Evolutionary conservation across 106 monocot species (phyloP), one percentile per base, ranked within the genome.

Genomic region (Ottelia alismoides): DNA sequence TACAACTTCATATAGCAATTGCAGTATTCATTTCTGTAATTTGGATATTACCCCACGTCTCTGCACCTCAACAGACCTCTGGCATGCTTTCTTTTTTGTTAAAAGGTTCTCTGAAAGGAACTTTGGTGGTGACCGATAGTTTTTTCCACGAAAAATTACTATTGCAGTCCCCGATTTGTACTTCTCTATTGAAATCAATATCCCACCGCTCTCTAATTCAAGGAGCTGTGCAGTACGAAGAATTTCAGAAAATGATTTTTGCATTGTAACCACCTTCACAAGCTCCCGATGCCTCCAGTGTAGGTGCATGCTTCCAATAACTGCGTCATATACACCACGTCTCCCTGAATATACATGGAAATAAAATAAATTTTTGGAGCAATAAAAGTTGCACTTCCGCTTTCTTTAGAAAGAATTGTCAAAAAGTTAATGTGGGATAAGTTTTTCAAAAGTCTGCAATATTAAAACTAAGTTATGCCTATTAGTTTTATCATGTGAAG

Each of bases 241-340:
- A 27, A 85, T 48, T 11, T 81, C 70, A 28, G 47, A 68, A 57
- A 58, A 20, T 53, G 27, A 51, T 1, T 58, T 63, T 40, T 96
- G 94, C 73, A 80, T 68, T 46, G 84, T 78, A 47, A 96, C 62
- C 35, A 96, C 76, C 70, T 96, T 96, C 25, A 82, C 84, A 21
- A 96, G 65, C 75, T 96, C 94, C 66, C 76, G 72, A 63, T 96
- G 84, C 61, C 88, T 96, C 88, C 88, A 88, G 47, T 96, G 84
- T 53, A 88, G 88, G 52, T 88, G 81, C 62, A 88, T 78, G 64
- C 75, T 85, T 69, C 59, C 84, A 45, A 96, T 81, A 28, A 78
- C 74, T 40, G 76, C 94, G 58, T 79, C 78, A 69, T 81, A 96
- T 63, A 96, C 48, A 43, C 94, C 94, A 50, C 94, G 77, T 65